Conservation (phyloP, 1,284 basidiomycete genomes). For the Abortiporus biennis region DNA sequence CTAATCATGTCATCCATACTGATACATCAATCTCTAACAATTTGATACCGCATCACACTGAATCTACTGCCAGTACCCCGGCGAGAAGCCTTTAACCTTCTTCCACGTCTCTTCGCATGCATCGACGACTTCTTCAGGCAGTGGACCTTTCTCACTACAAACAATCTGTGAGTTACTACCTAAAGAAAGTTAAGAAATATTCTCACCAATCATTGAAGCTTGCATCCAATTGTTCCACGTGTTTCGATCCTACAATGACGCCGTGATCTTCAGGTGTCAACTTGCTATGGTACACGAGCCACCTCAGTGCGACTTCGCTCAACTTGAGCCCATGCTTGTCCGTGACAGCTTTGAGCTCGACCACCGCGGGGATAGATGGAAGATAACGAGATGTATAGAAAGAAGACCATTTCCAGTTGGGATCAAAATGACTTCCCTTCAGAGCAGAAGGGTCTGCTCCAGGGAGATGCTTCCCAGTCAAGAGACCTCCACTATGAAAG, state of each 20-base stretch:
- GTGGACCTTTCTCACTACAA: neutral
- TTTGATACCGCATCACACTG: no score
- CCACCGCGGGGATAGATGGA: neutral
- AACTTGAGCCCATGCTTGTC: slow-evolving; percentile 7
- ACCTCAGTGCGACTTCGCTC: slow-evolving; percentile 16
- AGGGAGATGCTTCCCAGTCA: neutral
- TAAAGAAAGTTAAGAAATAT: slow-evolving; percentile 32
- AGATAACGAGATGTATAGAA: neutral
- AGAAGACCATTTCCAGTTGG: neutral
- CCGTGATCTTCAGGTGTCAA: slow-evolving; percentile 23
- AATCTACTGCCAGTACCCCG: neutral
- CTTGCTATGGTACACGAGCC: slow-evolving; percentile 24
- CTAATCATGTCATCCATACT: no score
- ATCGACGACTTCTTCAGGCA: slow-evolving; percentile 22
- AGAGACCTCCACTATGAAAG: neutral
- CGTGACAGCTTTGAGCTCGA: neutral
- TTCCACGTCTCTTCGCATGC: slow-evolving; percentile 24
- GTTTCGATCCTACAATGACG: slow-evolving; percentile 11
- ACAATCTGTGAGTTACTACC: no score
- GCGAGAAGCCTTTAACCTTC: slow-evolving; percentile 10
- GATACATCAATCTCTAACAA: no score
- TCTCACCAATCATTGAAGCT: slow-evolving; percentile 45
- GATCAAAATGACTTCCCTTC: slow-evolving; percentile 9
- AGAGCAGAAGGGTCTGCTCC: neutral
- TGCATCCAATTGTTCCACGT: slow-evolving; percentile 16